Base-by-base conservation (phyloP, 371 early-diverging fungal species). In the Gilbertella persicaria region DNA sequence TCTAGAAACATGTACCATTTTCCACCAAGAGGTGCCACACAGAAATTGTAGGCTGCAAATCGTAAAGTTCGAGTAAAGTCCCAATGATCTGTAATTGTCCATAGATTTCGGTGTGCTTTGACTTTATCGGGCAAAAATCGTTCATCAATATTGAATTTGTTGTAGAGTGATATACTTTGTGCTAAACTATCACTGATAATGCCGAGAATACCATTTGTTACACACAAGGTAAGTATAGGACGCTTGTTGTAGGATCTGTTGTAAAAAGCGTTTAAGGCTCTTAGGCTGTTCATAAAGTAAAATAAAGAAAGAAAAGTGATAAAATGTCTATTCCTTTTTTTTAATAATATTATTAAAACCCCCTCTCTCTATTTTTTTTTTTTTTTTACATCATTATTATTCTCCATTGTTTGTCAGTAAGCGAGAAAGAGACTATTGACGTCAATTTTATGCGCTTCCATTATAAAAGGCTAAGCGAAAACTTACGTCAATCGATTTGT, bases 1-100 rank as follows among this genome's bases (percentile, higher is more conserved):
- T 90, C 87, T 19, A 92, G 66, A 46, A 88, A 63, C 19, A 73
- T 72, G 61, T 85, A 92, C 93, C 93, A 92, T 38, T 68, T 75
- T 43, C 86, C 83, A 38, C 86, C 78, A 5, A 91, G 28, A 0
- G 92, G 92, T 1, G 91, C 93, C 10, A 88, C 80, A 28, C 82
- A 62, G 26, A 88, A 79, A 49, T 89, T 90, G 66, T 89, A 92
- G 2, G 78, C 40, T 43, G 87, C 84, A 66, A 91, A 89, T 12
- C 85, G 79, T n/a, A 62, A 14, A 0, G 71, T 75, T 7, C 79
- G 65, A 13, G 36, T 24, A 16, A 55, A 47, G 45, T 79, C 79
- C 60, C 70, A 74, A 6, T 44, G 33, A 0, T 45, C 13, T 62
- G 62, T 45, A 47, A 64, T 14, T n/a, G 45, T 56, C 60, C 67